Base-by-base conservation (phyloP, 202 grass and related monocot genomes). In the Musa balbisiana region DNA sequence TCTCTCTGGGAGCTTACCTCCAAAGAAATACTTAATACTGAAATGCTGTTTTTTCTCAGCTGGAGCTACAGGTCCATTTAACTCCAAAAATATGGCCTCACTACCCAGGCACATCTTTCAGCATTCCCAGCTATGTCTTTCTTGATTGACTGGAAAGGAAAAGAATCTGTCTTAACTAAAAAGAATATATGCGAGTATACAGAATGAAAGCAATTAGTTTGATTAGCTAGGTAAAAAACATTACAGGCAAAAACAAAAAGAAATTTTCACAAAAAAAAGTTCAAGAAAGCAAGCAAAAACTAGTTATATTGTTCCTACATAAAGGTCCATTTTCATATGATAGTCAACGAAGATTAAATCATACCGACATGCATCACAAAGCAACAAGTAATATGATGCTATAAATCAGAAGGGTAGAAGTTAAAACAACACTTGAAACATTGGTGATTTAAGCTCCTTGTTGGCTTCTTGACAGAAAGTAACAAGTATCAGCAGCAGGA, bases 81-180 rank as follows among this genome's bases (percentile, higher is more conserved):
- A 51, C 68, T 89, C 49, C 56, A 68, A 81, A 20, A 74, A 49
- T 26, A 55, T 79, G 55, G 75, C 60, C 84, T 81, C 69, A 79
- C 72, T 82, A 83, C 71, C 67, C 73, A 91, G 82, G 70, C 88
- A 93, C 94, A 98, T 98, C 81, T 98, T 97, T 93, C 86, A 83
- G 88, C 94, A 98, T 97, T 83, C 88, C 94, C 80, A 73, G 68
- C 10, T 73, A 22, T 64, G 79, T 77, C 58, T 77, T 77, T 33
- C 43, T 21, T 65, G 73, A 23, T 65, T 52, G 21, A 52, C 49
- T 66, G 60, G 20, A 77, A 65, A 77, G 33, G 49, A 52, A 43
- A 50, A 65, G 11, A 1, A 26, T 43, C 3, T 43, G 33, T 43
- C 14, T 26, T 9, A 24, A 19, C 63, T 12, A 66, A 26, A 24